Evolutionary conservation across 2,329 filamentous ascomycete species (phyloP).

Genomic region (Aspergillus niger): DNA sequence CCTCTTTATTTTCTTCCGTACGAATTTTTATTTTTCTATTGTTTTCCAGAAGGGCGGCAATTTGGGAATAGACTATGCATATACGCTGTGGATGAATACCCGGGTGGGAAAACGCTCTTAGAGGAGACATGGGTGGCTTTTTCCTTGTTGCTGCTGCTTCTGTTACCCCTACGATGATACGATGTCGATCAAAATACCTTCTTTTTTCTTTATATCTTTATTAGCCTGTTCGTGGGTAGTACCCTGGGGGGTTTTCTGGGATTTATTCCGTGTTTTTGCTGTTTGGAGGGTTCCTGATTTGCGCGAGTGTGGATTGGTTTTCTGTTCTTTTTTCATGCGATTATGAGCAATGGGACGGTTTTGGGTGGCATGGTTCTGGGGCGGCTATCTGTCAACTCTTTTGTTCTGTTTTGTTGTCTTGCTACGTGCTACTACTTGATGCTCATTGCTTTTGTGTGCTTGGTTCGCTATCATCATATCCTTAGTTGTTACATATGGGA

Average conservation of each 20-base stretch:
- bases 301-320: neutral
- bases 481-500: slow-evolving; percentile 13
- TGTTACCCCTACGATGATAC: slow-evolving; percentile 25
- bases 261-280: slow-evolving; percentile 15
- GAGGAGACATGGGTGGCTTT: slow-evolving; percentile 25
- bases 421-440: slow-evolving; percentile 6
- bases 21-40: slow-evolving; percentile 14
- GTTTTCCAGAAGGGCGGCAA: slow-evolving; percentile 23
- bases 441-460: neutral
- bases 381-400: slow-evolving; percentile 25
- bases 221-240: slow-evolving; percentile 7
- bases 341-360: slow-evolving; percentile 30
- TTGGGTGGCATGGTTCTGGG: slow-evolving; percentile 27
- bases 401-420: slow-evolving; percentile 11
- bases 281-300: slow-evolving; percentile 3
- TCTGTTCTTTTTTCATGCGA: slow-evolving; percentile 25
- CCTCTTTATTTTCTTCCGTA: slow-evolving; percentile 12
- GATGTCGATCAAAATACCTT: slow-evolving; percentile 21
- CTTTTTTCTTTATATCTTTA: neutral
- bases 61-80: slow-evolving; percentile 29
- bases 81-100: slow-evolving; percentile 23
- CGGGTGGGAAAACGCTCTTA: slow-evolving; percentile 24
- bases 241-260: slow-evolving; percentile 11
- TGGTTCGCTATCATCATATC: slow-evolving; percentile 10
- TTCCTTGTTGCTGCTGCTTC: slow-evolving; percentile 20